These are phyloP conservation scores for Cytospora piceae DNA, from an alignment of 2,329 filamentous ascomycete genomes.

Conservation along the genomic window DNA sequence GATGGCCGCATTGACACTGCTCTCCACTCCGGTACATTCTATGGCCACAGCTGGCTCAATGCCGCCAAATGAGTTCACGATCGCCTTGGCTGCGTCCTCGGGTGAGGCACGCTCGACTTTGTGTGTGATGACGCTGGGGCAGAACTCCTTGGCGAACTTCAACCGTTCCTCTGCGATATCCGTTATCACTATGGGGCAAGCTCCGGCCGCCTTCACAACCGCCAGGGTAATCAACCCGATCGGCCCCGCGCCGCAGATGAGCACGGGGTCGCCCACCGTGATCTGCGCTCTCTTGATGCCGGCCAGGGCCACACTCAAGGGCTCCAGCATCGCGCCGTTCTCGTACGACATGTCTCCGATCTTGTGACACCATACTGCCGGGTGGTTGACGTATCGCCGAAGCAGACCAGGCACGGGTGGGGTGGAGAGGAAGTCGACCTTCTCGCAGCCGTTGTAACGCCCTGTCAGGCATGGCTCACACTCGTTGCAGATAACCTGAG, in stretches of 20 bases:
- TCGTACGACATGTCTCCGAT: slow-evolving; percentile 91
- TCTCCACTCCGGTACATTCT: slow-evolving; percentile 95
- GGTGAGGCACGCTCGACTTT: slow-evolving; percentile 68
- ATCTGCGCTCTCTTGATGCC: slow-evolving; percentile 83
- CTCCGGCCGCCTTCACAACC: slow-evolving; percentile 83
- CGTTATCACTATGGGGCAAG: slow-evolving; percentile 88
- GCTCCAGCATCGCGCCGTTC: slow-evolving; percentile 88
- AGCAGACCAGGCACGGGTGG: slow-evolving; percentile 87
- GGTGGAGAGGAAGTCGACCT: slow-evolving; percentile 84
- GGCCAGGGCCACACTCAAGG: slow-evolving; percentile 84
- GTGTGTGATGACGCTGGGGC: slow-evolving; percentile 79
- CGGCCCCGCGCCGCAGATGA: slow-evolving; percentile 91
- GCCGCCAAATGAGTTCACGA: slow-evolving; percentile 73
- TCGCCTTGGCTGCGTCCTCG: slow-evolving; percentile 71
- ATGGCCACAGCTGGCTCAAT: slow-evolving; percentile 81
- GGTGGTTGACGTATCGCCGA: slow-evolving; percentile 92
- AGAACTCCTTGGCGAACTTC: slow-evolving; percentile 81
- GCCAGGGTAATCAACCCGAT: slow-evolving; percentile 90
- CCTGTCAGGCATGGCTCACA: slow-evolving; percentile 92
- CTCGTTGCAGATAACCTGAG: slow-evolving; percentile 86
- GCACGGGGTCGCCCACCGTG: slow-evolving; percentile 80
- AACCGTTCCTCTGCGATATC: slow-evolving; percentile 90
- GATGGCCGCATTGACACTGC: slow-evolving; percentile 82
- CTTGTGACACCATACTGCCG: slow-evolving; percentile 94
- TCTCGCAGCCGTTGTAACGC: slow-evolving; percentile 92